Base-by-base conservation (phyloP, 305 asterid species). In the Solanum chacoense region DNA sequence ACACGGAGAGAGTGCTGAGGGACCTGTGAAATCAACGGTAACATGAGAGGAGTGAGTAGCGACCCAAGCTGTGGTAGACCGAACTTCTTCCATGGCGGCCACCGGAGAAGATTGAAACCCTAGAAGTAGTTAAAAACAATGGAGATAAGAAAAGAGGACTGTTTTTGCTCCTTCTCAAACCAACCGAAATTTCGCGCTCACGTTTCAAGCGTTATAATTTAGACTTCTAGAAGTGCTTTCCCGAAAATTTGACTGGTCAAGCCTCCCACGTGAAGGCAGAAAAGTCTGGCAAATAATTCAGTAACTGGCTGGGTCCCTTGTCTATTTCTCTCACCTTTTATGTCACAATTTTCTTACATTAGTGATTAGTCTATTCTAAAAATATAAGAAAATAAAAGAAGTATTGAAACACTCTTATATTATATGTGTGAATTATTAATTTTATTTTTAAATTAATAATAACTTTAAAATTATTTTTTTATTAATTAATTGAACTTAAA, bases 61-160 rank as follows among this genome's bases (percentile, higher is more conserved):
- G 87, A 97, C 99, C 99, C 99, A 97, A 84, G 98, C 98, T 10
- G 95, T 87, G 93, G 94, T 95, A 76, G 95, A 88, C 94, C 97
- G 91, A 59, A 97, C 98, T 74, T 90, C 94, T 78, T 97, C 99
- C 99, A 97, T 97, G 45, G 89, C 92, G 84, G 72, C 91, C 73
- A 28, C 28, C 10, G 71, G 28, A 40, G 36, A 80, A 40, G 36
- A 40, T 79, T 42, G 28, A 79, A 81, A 81, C 86, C 86, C 86
- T 81, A 81, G n/a, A 5, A 5, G 67, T 28, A 42, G 28, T 20
- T 79, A 7, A 28, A 80, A 7, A 59, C 10, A 42, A 80, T 20
- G 40, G 40, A 29, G 11, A 81, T 2, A 20, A 18, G 2, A 29
- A 26, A 8, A 3, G 67, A 79, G 14, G 13, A 79, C 86, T 45